phyloP scores from a whole-genome alignment of 192 early-diverging fungal genomes.

The Jimgerdemannia flammicorona region DNA sequence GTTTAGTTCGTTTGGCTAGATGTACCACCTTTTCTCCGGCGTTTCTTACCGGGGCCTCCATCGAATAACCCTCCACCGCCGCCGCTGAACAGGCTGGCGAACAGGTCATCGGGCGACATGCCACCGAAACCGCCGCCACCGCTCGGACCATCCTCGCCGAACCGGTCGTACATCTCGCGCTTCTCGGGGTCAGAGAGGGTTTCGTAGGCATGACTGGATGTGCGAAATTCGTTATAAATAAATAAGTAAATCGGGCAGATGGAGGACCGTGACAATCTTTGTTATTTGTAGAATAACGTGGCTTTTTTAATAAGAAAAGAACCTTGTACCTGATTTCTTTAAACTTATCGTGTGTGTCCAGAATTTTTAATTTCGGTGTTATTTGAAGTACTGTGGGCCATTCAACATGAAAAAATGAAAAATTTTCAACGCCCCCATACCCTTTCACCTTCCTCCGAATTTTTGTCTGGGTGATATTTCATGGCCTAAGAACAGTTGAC shows the following conservation, averaged over 20 bases:
- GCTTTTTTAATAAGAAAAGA: not conserved
- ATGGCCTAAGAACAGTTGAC: conserved; percentile 36
- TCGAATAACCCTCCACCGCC: conserved; percentile 44
- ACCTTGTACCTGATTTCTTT: conserved; percentile 65
- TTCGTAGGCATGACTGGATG: conserved; percentile 78
- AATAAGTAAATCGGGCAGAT: not conserved
- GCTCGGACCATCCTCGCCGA: conserved; percentile 84
- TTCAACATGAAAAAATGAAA: conserved; percentile 14
- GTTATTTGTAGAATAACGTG: too few species aligned
- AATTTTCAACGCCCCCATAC: conserved; percentile 8
- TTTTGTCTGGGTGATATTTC: conserved; percentile 85
- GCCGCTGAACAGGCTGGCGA: conserved; percentile 81
- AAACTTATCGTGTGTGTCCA: conserved; percentile 52
- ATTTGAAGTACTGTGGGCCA: too few species aligned
- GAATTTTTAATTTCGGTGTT: too few species aligned
- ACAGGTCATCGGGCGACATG: conserved; percentile 81
- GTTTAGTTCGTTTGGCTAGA: not conserved
- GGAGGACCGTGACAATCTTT: too few species aligned
- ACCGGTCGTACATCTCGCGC: conserved; percentile 86
- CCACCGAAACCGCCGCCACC: conserved; percentile 57
- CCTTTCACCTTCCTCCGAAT: conserved; percentile 44
- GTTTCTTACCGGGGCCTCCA: conserved; percentile 5
- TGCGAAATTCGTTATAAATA: too few species aligned
- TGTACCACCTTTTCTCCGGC: conserved; percentile 8
- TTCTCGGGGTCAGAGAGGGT: conserved; percentile 76